A percentile compares a stretch with the other conserved stretches of the same genome.
Evolutionary conservation across 441 rosid genomes (phyloP).

Genomic region (Geranium incanum): DNA sequence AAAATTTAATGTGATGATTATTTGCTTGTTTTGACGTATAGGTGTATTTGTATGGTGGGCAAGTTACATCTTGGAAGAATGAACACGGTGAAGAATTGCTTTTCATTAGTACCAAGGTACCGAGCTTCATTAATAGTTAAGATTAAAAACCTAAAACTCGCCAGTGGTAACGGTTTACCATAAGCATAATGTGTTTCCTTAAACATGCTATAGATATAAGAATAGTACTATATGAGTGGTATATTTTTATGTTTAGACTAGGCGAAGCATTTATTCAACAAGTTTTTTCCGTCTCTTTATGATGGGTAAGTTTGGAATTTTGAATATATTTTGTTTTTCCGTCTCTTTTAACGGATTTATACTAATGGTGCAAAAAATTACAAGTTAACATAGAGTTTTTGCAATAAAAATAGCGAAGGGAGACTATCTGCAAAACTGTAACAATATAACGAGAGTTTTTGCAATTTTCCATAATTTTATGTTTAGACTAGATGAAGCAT

Average conservation of each 20-base stretch:
- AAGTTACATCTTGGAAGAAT: constrained; percentile 65
- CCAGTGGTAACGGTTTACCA: neutral
- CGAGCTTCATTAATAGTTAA: neutral
- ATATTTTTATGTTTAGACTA: neutral
- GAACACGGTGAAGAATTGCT: constrained; percentile 52
- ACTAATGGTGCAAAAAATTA: too few species aligned
- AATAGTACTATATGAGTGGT: neutral
- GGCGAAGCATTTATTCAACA: neutral
- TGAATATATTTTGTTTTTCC: too few species aligned
- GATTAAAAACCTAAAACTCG: neutral
- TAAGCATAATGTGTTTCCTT: neutral
- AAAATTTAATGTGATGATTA: neutral
- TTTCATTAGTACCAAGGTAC: constrained; percentile 57
- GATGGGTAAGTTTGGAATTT: too few species aligned
- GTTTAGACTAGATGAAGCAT: neutral
- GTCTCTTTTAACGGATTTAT: too few species aligned
- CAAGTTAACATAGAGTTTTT: too few species aligned
- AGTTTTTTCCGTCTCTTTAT: neutral
- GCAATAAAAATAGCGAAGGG: too few species aligned
- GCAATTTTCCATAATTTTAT: neutral
- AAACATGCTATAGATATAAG: neutral
- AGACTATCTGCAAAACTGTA: too few species aligned
- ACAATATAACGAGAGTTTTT: too few species aligned
- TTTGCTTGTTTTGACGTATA: constrained; percentile 14
- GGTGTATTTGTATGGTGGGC: constrained; percentile 57